phyloP scores from a whole-genome alignment of 371 early-diverging fungal genomes.

The Lichtheimia ramosa region DNA sequence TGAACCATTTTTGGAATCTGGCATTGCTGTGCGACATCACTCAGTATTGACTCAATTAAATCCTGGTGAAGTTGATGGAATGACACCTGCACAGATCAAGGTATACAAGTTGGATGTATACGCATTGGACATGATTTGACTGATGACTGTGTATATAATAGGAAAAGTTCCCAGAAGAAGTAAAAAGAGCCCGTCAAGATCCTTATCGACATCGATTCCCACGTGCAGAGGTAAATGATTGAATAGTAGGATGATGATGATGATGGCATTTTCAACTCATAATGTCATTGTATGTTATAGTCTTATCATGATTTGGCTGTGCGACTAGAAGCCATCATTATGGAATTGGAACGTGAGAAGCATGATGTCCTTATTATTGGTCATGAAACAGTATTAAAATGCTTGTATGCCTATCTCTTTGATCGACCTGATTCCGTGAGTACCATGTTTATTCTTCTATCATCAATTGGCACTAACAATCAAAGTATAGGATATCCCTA shows the following conservation, averaged over 20 bases:
- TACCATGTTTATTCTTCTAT: conserved; percentile 5
- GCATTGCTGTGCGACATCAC: conserved; percentile 52
- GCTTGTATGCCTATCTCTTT: conserved; percentile 70
- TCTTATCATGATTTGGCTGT: conserved; percentile 61
- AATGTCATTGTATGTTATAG: conserved; percentile 23
- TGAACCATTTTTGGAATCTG: conserved; percentile 55
- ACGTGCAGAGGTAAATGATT: conserved; percentile 59
- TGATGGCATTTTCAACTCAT: not conserved
- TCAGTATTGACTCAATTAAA: conserved; percentile 80
- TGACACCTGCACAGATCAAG: conserved; percentile 81
- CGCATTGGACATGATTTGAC: too few species aligned
- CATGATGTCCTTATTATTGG: conserved; percentile 79
- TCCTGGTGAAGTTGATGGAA: conserved; percentile 83
- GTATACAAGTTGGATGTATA: conserved; percentile 8
- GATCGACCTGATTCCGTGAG: conserved; percentile 46
- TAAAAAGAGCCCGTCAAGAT: conserved; percentile 54
- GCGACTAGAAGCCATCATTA: conserved; percentile 61
- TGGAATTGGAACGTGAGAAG: conserved; percentile 76
- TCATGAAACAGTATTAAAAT: conserved; percentile 69
- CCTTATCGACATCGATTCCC: conserved; percentile 76
- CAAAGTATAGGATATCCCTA: conserved; percentile 68
- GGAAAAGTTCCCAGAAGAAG: conserved; percentile 77
- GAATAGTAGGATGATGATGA: not conserved
- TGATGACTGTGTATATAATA: not conserved
- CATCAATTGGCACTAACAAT: too few species aligned